Evolutionary conservation across 1,284 basidiomycete species (phyloP).

Genomic region (Trametes versicolor): DNA sequence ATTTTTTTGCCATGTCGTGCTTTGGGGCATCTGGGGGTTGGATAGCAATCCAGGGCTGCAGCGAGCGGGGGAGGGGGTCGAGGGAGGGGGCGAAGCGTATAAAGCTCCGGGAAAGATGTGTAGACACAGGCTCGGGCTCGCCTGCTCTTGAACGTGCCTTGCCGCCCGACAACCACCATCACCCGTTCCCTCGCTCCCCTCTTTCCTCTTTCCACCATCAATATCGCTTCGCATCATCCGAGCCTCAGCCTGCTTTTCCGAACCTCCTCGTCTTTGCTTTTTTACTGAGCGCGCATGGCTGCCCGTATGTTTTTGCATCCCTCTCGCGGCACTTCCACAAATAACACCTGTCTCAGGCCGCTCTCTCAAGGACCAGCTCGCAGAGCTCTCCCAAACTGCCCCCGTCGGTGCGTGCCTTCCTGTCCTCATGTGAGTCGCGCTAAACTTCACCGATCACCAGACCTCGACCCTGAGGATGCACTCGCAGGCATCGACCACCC

Average conservation of each 20-base stretch:
- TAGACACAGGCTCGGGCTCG: not conserved
- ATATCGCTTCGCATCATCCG: constrained; percentile 12
- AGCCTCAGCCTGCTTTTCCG: constrained; percentile 10
- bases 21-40: constrained; percentile 43
- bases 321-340: constrained; percentile 29
- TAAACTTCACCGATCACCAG: constrained; percentile 50
- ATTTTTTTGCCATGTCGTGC: constrained; percentile 48
- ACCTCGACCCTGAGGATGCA: constrained; percentile 82
- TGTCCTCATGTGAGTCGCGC: constrained; percentile 26
- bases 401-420: constrained; percentile 63
- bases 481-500: constrained; percentile 33
- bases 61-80: constrained; percentile 29
- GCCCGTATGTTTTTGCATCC: constrained; percentile 27
- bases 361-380: constrained; percentile 85
- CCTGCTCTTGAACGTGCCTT: not conserved
- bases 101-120: constrained; percentile 29
- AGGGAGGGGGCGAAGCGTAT: constrained; percentile 35
- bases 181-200: constrained; percentile 15
- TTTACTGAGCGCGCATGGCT: constrained; percentile 30
- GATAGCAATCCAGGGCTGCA: constrained; percentile 45
- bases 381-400: constrained; percentile 75
- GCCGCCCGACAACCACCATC: constrained; percentile 7
- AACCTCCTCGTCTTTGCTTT: constrained; percentile 2
- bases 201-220: constrained; percentile 26
- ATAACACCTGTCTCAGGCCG: constrained; percentile 52